Evolutionary conservation across 1,284 basidiomycete genomes (phyloP).

Genomic region (Cryptococcus deneoformans): DNA sequence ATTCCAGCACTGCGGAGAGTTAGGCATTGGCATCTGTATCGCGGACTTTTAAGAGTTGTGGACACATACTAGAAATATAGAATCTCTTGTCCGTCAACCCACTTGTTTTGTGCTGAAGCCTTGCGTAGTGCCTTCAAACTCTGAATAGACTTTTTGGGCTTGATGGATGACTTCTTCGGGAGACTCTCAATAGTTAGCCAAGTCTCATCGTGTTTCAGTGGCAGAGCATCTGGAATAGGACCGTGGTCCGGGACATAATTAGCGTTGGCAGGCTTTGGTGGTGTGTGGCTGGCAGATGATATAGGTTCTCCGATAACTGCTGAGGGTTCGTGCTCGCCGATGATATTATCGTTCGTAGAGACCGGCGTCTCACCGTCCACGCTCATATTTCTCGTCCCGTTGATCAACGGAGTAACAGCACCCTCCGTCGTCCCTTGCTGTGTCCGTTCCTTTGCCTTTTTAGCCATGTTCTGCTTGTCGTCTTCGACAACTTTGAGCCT

Average conservation of each 20-base stretch:
- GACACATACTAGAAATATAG: conserved; percentile 67
- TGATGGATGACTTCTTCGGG: conserved; percentile 3
- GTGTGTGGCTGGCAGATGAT: too few relatives aligned
- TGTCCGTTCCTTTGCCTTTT: conserved; percentile 31
- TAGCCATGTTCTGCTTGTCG: conserved; percentile 69
- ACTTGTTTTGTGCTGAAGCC: conserved; percentile 20
- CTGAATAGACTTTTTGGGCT: not conserved
- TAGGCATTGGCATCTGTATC: too few relatives aligned
- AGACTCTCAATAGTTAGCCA: conserved; percentile 42
- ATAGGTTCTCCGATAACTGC: too few relatives aligned
- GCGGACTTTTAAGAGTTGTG: not conserved
- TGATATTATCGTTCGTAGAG: not conserved
- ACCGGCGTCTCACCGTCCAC: not conserved
- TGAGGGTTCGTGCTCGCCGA: not conserved
- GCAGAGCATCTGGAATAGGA: conserved; percentile 21
- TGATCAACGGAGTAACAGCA: conserved; percentile 14
- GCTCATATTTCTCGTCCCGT: conserved; percentile 1
- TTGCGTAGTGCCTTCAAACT: too few relatives aligned
- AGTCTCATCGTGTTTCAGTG: conserved; percentile 34
- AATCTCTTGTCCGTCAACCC: conserved; percentile 70
- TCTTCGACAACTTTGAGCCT: conserved; percentile 66
- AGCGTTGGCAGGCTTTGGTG: too few relatives aligned
- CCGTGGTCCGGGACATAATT: conserved; percentile 15
- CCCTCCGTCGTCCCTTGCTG: conserved; percentile 12
- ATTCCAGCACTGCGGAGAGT: conserved; percentile 48